A percentile compares a stretch with the other conserved stretches of the same genome.
phyloP scores from a whole-genome alignment of 1,284 basidiomycete species.

The Ustilago shanxiensis region DNA sequence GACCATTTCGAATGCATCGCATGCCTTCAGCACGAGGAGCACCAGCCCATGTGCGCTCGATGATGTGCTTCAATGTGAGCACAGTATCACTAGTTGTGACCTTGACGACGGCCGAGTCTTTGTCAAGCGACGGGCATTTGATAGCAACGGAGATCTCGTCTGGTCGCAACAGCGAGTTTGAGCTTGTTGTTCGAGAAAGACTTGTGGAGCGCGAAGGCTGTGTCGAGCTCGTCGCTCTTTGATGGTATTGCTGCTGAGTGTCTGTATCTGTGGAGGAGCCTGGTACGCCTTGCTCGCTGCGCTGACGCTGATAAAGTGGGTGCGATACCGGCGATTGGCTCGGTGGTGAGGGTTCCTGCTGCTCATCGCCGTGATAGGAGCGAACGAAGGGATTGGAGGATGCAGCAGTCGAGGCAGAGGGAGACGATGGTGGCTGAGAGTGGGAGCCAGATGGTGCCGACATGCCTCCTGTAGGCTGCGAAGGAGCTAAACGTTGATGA shows the following conservation, averaged over 20 bases:
- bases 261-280: background rate
- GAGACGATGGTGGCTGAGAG: conserved; percentile 25
- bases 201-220: background rate
- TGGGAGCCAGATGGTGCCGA: conserved; percentile 24
- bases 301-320: background rate
- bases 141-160: conserved; percentile 35
- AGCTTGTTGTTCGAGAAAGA: conserved; percentile 14
- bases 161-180: background rate
- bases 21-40: conserved; percentile 55
- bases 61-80: conserved; percentile 46
- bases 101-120: conserved; percentile 35
- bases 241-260: background rate
- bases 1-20: conserved; percentile 60
- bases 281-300: background rate
- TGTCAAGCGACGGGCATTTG: conserved; percentile 54
- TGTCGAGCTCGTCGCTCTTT: conserved; percentile 2
- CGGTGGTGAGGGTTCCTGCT: conserved; percentile 4
- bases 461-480: conserved; percentile 20
- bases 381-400: conserved; percentile 32
- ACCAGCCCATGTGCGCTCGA: conserved; percentile 52
- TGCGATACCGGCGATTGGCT: background rate
- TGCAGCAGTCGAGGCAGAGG: conserved; percentile 30
- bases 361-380: conserved; percentile 25
- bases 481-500: conserved; percentile 16
- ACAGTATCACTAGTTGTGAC: conserved; percentile 28